Conservation (phyloP, 192 early-diverging fungal species). For the Mortierella hygrophila region DNA sequence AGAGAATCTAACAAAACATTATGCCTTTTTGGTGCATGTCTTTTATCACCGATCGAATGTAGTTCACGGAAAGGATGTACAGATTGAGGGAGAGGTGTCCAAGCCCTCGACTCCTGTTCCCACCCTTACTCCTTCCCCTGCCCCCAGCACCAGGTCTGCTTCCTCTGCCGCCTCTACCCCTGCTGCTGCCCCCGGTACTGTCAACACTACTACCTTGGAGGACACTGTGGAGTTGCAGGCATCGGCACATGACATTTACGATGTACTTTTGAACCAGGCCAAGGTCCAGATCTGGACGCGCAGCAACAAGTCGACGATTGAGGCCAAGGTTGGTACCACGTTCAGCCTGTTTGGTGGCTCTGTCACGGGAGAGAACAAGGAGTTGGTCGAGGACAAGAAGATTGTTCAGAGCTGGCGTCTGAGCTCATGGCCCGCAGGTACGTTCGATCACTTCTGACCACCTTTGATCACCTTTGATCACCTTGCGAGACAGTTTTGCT, state of each 20-base stretch:
- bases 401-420: constrained; percentile 92
- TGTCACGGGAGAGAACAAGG: constrained; percentile 81
- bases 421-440: constrained; percentile 84
- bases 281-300: constrained; percentile 87
- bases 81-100: constrained; percentile 69
- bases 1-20: not conserved
- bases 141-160: not conserved
- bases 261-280: constrained; percentile 80
- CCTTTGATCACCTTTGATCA: too few relatives aligned
- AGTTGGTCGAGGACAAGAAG: constrained; percentile 79
- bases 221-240: constrained; percentile 88
- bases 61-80: constrained; percentile 86
- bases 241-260: constrained; percentile 84
- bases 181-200: constrained; percentile 45
- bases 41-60: not conserved
- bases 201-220: constrained; percentile 75
- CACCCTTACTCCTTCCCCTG: constrained; percentile 12
- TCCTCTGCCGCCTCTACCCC: constrained; percentile 15
- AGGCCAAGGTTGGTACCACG: constrained; percentile 68
- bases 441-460: too few relatives aligned
- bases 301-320: constrained; percentile 70
- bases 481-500: too few relatives aligned
- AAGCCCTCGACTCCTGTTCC: constrained; percentile 49
- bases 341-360: constrained; percentile 92
- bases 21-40: not conserved